phyloP scores from a whole-genome alignment of 495 filamentous ascomycete genomes.

The Annulohypoxylon stygium region DNA sequence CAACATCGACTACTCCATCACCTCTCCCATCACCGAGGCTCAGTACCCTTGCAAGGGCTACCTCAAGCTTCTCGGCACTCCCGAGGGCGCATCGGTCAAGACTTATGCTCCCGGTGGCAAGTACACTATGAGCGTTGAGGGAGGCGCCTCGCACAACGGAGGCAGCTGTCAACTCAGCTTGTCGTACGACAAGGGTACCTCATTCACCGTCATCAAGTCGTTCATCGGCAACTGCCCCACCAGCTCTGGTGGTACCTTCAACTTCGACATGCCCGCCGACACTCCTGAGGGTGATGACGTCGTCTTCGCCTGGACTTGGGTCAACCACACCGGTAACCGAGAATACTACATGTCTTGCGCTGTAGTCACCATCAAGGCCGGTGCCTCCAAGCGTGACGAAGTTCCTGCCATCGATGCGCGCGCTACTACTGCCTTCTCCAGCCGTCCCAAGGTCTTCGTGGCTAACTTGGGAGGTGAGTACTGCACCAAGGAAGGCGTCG shows the following conservation, averaged over 20 bases:
- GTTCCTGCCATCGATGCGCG: slow-evolving; percentile 37
- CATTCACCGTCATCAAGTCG: slow-evolving; percentile 75
- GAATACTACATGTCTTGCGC: slow-evolving; percentile 80
- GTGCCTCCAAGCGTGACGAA: slow-evolving; percentile 50
- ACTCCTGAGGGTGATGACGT: slow-evolving; percentile 68
- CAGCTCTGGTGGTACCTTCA: slow-evolving; percentile 58
- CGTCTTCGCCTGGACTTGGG: slow-evolving; percentile 75
- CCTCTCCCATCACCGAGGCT: slow-evolving; percentile 63
- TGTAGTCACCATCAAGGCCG: slow-evolving; percentile 64
- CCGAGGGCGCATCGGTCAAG: slow-evolving; percentile 60
- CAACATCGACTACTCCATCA: slow-evolving; percentile 69
- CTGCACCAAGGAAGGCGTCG: slow-evolving; percentile 63
- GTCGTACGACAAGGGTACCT: slow-evolving; percentile 71
- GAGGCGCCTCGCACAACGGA: slow-evolving; percentile 71
- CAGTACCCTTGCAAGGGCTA: slow-evolving; percentile 80
- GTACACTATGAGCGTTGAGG: slow-evolving; percentile 70
- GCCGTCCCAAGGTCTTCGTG: slow-evolving; percentile 69
- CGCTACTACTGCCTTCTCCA: slow-evolving; percentile 57
- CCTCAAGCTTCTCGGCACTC: slow-evolving; percentile 63
- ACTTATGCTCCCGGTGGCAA: slow-evolving; percentile 67
- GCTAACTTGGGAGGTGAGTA: slow-evolving; percentile 70
- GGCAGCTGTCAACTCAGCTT: slow-evolving; percentile 75
- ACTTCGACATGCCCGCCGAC: slow-evolving; percentile 74
- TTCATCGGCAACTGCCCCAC: slow-evolving; percentile 73
- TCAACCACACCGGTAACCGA: slow-evolving; percentile 75